phyloP scores from a whole-genome alignment of 306 rosid species.

The Hippophae rhamnoides region DNA sequence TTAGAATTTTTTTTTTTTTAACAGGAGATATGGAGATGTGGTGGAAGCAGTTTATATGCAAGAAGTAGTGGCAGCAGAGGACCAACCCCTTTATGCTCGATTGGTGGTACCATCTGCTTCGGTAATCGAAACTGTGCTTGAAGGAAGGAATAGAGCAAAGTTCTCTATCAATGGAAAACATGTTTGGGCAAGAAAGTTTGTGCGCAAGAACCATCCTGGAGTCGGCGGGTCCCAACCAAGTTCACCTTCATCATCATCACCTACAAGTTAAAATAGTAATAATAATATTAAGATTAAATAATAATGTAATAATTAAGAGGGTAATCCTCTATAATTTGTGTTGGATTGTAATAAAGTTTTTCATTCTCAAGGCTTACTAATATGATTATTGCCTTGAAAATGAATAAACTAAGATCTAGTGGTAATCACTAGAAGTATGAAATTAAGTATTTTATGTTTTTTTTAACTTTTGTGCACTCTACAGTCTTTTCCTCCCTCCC shows the following conservation, averaged over 20 bases:
- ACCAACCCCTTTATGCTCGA: slow-evolving; percentile 47
- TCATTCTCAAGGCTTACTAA: too few relatives aligned
- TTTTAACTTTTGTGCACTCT: too few relatives aligned
- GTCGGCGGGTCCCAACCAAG: slow-evolving; percentile 4
- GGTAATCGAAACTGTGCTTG: slow-evolving; percentile 22
- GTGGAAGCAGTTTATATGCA: slow-evolving; percentile 36
- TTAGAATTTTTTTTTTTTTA: too few relatives aligned
- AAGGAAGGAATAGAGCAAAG: slow-evolving; percentile 8
- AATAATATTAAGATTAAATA: too few relatives aligned
- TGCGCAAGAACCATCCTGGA: slow-evolving; percentile 5
- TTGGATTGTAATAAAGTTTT: too few relatives aligned
- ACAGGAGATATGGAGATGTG: slow-evolving; percentile 34
- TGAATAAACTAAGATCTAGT: background rate
- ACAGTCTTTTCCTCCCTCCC: too few relatives aligned
- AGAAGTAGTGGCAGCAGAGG: slow-evolving; percentile 9
- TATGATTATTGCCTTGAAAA: background rate
- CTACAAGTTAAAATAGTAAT: background rate
- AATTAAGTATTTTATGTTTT: too few relatives aligned
- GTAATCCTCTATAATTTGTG: too few relatives aligned
- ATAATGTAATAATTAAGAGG: too few relatives aligned
- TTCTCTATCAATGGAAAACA: slow-evolving; percentile 46
- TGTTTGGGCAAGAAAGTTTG: slow-evolving; percentile 42
- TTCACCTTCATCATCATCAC: background rate
- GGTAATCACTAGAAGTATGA: too few relatives aligned
- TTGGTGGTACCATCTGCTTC: slow-evolving; percentile 23